Evolutionary conservation across 768 basidiomycete genomes (phyloP).

Genomic region (Daedaleopsis sinensis): DNA sequence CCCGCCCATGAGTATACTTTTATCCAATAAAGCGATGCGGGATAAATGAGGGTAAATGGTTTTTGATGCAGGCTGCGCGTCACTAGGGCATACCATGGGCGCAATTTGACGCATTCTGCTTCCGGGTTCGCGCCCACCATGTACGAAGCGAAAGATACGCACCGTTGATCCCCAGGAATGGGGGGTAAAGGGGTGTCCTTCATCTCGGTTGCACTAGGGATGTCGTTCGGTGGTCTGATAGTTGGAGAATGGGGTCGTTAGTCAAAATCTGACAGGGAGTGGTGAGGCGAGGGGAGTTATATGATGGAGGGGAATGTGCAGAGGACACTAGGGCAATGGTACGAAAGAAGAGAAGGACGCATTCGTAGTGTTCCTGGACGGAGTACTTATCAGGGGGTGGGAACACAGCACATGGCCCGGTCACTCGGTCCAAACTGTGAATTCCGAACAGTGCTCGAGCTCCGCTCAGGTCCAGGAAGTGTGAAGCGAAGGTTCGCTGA

Average conservation of each 20-base stretch:
- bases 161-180: neutral
- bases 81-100: neutral
- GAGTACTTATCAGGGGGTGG: neutral
- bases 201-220: constrained; percentile 3
- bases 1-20: neutral
- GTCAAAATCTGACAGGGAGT: neutral
- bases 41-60: no score
- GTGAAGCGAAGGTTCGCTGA: no score
- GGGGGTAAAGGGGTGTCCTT: constrained; percentile 12
- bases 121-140: no score
- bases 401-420: constrained; percentile 12
- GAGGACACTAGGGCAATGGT: neutral
- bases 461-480: neutral
- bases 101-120: neutral
- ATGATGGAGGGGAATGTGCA: neutral
- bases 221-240: constrained; percentile 1
- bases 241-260: neutral
- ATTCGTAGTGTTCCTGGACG: neutral
- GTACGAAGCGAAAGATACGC: neutral
- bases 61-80: no score
- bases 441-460: neutral
- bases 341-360: neutral
- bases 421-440: neutral
- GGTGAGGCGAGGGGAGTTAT: neutral
- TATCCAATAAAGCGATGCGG: no score